Conservation (phyloP, 208 protist species). For the Wallacemonas sp. region DNA sequence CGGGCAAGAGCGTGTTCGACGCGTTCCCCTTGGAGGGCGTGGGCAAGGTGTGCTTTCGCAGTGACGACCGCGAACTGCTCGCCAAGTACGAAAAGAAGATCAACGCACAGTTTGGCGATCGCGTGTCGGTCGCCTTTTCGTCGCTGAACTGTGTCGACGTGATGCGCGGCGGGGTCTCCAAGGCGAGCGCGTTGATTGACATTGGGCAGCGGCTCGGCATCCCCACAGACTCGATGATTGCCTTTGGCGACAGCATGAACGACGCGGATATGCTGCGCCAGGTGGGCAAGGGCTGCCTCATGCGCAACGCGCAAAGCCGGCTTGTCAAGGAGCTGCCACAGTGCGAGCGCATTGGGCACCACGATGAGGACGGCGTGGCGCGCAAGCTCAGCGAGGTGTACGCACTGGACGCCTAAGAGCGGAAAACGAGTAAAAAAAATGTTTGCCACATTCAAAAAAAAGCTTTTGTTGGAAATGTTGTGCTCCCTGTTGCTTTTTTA, state of each 20-base stretch:
- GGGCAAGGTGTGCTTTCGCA: slow-evolving; percentile 73
- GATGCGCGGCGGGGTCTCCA: slow-evolving; percentile 56
- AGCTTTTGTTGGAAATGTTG: no score
- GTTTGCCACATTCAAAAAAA: no score
- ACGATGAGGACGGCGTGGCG: slow-evolving; percentile 55
- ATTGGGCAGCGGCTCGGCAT: slow-evolving; percentile 29
- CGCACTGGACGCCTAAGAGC: slow-evolving; percentile 2
- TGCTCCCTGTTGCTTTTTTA: no score
- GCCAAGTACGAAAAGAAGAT: slow-evolving; percentile 46
- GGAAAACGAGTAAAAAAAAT: slow-evolving; percentile 11
- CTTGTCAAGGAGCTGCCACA: slow-evolving; percentile 42
- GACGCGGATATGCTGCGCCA: slow-evolving; percentile 50
- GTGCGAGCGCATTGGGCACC: slow-evolving; percentile 31
- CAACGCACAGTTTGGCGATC: slow-evolving; percentile 34
- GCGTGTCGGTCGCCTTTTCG: slow-evolving; percentile 54
- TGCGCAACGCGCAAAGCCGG: slow-evolving; percentile 54
- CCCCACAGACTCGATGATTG: slow-evolving; percentile 28
- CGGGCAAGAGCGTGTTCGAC: slow-evolving; percentile 38
- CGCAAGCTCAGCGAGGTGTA: slow-evolving; percentile 48
- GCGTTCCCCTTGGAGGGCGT: slow-evolving; percentile 54
- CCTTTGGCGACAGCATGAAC: slow-evolving; percentile 76
- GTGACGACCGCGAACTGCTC: slow-evolving; percentile 36
- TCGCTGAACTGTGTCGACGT: slow-evolving; percentile 64
- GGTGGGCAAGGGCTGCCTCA: slow-evolving; percentile 48
- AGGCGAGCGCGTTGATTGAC: slow-evolving; percentile 49